These are phyloP conservation scores for Sisymbrium altissimum DNA, from an alignment of 345 rosid species.

Conservation along the genomic window DNA sequence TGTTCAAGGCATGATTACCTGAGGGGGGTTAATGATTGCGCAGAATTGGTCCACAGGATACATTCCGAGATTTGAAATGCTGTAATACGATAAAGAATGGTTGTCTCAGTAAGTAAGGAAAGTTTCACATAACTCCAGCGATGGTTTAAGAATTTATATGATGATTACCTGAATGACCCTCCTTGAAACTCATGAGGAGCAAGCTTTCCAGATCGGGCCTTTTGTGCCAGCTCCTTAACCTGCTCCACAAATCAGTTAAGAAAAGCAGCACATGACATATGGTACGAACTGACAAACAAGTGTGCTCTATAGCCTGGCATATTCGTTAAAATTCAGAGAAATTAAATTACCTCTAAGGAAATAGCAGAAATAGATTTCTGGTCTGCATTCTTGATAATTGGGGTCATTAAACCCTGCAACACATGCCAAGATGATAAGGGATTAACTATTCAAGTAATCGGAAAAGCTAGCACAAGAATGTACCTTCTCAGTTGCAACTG, in stretches of 20 bases:
- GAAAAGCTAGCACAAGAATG: slow-evolving; percentile 15
- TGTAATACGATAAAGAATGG: slow-evolving; percentile 37
- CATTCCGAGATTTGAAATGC: slow-evolving; percentile 99
- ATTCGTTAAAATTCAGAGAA: background rate
- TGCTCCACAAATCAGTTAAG: slow-evolving; percentile 26
- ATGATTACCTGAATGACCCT: slow-evolving; percentile 85
- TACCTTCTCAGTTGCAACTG: slow-evolving; percentile 99
- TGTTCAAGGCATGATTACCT: slow-evolving; percentile 47
- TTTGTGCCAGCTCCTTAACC: slow-evolving; percentile 95
- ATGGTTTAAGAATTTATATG: slow-evolving; percentile 7
- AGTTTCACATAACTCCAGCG: background rate
- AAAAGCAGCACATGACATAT: background rate
- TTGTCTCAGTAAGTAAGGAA: slow-evolving; percentile 5
- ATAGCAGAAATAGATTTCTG: slow-evolving; percentile 88
- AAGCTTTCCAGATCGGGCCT: slow-evolving; percentile 90
- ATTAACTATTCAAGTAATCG: background rate
- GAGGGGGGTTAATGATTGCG: slow-evolving; percentile 97
- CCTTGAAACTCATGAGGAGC: slow-evolving; percentile 91
- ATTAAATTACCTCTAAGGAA: slow-evolving; percentile 63
- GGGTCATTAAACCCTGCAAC: slow-evolving; percentile 93
- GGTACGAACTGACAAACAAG: slow-evolving; percentile 2
- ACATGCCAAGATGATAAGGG: slow-evolving; percentile 30
- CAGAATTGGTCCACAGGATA: slow-evolving; percentile 91
- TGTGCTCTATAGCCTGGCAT: slow-evolving; percentile 7
- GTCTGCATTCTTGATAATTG: slow-evolving; percentile 84